Percentiles rank a stretch among this genome's conserved stretches.
Evolutionary conservation across 495 filamentous ascomycete species (phyloP).

Genomic region (Endocarpon pusillum): DNA sequence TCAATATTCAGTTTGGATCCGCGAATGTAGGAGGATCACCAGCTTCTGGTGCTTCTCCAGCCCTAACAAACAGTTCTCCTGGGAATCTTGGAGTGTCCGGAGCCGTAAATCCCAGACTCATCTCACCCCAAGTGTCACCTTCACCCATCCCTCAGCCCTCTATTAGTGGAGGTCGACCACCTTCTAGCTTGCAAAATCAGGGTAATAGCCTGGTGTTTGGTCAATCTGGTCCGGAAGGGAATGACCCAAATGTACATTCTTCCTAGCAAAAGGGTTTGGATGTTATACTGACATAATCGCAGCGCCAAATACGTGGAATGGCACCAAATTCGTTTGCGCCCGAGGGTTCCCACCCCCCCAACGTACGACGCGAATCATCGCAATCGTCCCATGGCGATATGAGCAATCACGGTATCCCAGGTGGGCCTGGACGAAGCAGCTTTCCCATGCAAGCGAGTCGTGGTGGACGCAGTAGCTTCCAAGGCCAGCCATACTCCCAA

Average conservation of each 20-base stretch:
- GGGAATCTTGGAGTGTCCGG: constrained; percentile 52
- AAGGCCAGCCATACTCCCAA: constrained; percentile 41
- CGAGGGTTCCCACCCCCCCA: constrained; percentile 40
- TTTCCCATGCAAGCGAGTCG: constrained; percentile 42
- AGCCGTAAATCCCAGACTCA: constrained; percentile 43
- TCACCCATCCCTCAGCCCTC: constrained; percentile 78
- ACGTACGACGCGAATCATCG: constrained; percentile 68
- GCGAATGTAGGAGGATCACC: constrained; percentile 48
- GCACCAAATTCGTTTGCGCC: constrained; percentile 40
- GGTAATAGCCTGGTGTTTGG: constrained; percentile 59
- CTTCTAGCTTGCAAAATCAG: constrained; percentile 48
- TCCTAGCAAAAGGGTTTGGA: background rate
- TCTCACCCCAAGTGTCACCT: constrained; percentile 61
- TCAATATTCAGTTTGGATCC: constrained; percentile 64
- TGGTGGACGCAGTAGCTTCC: too few species aligned
- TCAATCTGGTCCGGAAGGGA: constrained; percentile 48
- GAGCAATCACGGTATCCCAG: constrained; percentile 36
- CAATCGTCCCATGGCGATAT: constrained; percentile 66
- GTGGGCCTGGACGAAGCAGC: constrained; percentile 34
- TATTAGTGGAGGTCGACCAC: constrained; percentile 70
- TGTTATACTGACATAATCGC: constrained; percentile 11
- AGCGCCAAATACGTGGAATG: constrained; percentile 43
- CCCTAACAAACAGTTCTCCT: constrained; percentile 29
- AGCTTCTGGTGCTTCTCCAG: constrained; percentile 41
- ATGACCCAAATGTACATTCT: constrained; percentile 50